Evolutionary conservation across 1,139 yeast species (phyloP).

Genomic region (Hyphopichia wangnamkhiaoensis): DNA sequence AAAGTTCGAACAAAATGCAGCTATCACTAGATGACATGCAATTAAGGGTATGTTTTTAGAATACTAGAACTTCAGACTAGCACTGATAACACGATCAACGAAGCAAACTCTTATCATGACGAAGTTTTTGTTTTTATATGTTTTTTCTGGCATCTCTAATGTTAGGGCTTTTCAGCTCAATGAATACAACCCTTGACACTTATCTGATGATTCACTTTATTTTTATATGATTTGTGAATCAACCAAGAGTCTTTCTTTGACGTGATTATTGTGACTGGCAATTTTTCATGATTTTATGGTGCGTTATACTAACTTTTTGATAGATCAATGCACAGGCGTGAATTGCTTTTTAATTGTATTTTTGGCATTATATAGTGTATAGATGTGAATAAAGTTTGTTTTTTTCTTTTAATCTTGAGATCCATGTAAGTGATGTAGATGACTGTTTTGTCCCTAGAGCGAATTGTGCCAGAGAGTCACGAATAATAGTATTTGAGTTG

Average conservation of each 20-base stretch:
- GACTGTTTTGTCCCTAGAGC: no score
- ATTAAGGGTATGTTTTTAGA: background rate
- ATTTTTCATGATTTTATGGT: background rate
- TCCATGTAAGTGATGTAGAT: no score
- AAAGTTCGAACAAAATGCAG: background rate
- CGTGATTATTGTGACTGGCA: background rate
- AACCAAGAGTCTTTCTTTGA: background rate
- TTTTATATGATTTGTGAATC: background rate
- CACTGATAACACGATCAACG: background rate
- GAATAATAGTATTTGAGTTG: no score
- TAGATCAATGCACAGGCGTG: no score
- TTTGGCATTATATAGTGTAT: no score
- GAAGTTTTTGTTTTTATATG: constrained; percentile 32
- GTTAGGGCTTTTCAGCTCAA: constrained; percentile 61
- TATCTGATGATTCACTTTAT: constrained; percentile 38
- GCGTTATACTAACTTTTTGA: background rate
- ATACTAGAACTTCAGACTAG: background rate
- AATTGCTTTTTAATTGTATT: background rate
- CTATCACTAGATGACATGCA: background rate
- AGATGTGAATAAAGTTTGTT: background rate
- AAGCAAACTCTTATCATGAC: background rate
- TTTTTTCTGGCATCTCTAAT: constrained; percentile 77
- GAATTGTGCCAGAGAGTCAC: no score
- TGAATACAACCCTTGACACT: constrained; percentile 59
- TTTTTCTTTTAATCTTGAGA: no score